Conservation (phyloP, 768 basidiomycete genomes). For the Amanita muscaria region DNA sequence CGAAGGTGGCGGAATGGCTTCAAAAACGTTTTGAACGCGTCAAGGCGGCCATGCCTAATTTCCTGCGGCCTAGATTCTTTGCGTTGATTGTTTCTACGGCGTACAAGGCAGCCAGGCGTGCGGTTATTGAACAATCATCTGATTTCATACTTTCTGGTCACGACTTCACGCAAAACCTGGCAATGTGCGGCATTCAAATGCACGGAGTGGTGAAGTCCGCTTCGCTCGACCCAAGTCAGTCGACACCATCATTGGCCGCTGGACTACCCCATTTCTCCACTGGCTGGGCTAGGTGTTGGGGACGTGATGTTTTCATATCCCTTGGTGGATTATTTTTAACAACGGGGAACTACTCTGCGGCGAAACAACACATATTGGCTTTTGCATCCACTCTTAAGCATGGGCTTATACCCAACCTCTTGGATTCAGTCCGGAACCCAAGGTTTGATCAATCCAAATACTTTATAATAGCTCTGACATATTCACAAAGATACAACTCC, state of each 20-base stretch:
- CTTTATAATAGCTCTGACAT: not conserved
- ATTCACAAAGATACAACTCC: conserved; percentile 71
- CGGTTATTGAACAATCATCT: conserved; percentile 80
- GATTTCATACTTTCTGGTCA: conserved; percentile 83
- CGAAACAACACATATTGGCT: conserved; percentile 83
- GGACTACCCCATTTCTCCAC: conserved; percentile 91
- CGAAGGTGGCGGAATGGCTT: conserved; percentile 73
- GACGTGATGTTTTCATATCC: conserved; percentile 90
- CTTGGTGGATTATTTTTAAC: conserved; percentile 88
- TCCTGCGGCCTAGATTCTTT: conserved; percentile 94
- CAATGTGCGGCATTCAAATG: conserved; percentile 83
- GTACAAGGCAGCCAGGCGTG: conserved; percentile 82
- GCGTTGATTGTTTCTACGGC: conserved; percentile 85
- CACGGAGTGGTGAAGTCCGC: conserved; percentile 86
- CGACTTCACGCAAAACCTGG: conserved; percentile 83
- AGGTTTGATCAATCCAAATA: conserved; percentile 37
- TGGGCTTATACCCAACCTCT: conserved; percentile 90
- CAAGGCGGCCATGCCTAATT: conserved; percentile 64
- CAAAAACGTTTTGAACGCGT: conserved; percentile 81
- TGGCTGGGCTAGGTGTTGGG: conserved; percentile 97
- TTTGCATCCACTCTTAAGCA: conserved; percentile 93
- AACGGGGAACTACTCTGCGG: conserved; percentile 81
- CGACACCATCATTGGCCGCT: conserved; percentile 81
- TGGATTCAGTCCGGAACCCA: conserved; percentile 83
- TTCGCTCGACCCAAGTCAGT: conserved; percentile 65